Evolutionary conservation across 2,329 filamentous ascomycete genomes (phyloP).

Genomic region (Bertia moriformis): DNA sequence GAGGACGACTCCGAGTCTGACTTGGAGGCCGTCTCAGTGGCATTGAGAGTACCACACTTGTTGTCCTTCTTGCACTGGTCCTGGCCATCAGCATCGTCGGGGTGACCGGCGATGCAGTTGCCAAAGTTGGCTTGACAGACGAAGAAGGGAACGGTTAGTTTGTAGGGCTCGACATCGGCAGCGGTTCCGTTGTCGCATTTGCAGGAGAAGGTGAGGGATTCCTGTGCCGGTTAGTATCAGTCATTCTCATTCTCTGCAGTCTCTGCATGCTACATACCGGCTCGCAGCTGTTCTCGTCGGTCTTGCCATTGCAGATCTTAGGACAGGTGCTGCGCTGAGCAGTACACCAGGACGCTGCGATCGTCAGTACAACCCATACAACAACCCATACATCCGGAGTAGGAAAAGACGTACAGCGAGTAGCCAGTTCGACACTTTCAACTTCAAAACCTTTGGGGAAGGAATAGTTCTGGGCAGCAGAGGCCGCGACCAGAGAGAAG

Average conservation of each 20-base stretch:
- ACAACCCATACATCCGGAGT: no score
- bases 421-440: neutral
- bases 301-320: neutral
- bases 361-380: no score
- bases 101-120: slow-evolving; percentile 3
- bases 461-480: neutral
- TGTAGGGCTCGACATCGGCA: slow-evolving; percentile 5
- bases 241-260: no score
- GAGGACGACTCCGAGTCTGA: neutral
- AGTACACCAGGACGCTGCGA: neutral
- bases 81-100: neutral
- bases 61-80: neutral
- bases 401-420: neutral
- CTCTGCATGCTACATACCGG: no score
- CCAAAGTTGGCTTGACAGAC: slow-evolving; percentile 5
- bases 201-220: slow-evolving; percentile 3
- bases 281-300: neutral
- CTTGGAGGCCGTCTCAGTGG: neutral
- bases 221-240: neutral
- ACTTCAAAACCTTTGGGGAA: neutral
- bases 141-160: slow-evolving; percentile 4
- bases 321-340: neutral
- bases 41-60: slow-evolving; percentile 2
- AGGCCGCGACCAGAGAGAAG: neutral
- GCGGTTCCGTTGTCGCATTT: slow-evolving; percentile 5